A percentile compares a stretch with the other conserved stretches of the same genome.
These are phyloP conservation scores for Phaeosphaeria sp. DNA, from an alignment of 2,329 filamentous ascomycete species.

Conservation along the genomic window DNA sequence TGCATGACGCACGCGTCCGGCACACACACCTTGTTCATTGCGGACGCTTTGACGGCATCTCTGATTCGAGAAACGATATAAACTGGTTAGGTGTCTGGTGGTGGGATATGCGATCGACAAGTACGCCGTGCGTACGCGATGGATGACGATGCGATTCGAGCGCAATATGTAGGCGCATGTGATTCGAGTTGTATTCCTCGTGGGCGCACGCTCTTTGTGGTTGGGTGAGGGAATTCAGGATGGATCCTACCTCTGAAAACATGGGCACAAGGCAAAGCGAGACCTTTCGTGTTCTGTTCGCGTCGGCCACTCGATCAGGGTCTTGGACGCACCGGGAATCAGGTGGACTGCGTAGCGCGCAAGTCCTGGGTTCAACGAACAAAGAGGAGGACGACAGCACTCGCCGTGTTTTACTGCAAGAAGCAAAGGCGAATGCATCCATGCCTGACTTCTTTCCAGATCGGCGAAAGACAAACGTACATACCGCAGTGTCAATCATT, in stretches of 20 bases:
- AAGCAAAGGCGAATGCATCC: conserved; percentile 26
- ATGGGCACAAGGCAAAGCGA: too few species aligned
- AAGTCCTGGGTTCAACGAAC: background rate
- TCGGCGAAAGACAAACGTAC: conserved; percentile 45
- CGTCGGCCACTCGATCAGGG: background rate
- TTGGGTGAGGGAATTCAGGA: too few species aligned
- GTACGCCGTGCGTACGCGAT: background rate
- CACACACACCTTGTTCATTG: conserved; percentile 96
- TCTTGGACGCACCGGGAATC: background rate
- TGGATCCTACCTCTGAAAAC: too few species aligned
- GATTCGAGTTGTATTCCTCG: background rate
- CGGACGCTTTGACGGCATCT: conserved; percentile 98
- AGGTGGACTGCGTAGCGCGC: background rate
- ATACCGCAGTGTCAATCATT: conserved; percentile 46
- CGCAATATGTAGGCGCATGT: background rate
- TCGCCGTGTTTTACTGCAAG: conserved; percentile 39
- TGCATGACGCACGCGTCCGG: conserved; percentile 99
- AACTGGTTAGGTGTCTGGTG: conserved; percentile 61
- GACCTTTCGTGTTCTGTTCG: background rate
- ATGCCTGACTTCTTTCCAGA: conserved; percentile 40
- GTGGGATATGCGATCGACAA: background rate
- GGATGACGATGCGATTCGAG: background rate
- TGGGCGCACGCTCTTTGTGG: background rate
- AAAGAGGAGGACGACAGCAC: conserved; percentile 1
- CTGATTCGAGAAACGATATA: conserved; percentile 68